These are phyloP conservation scores for Talaromyces sp. DNA, from an alignment of 2,329 filamentous ascomycete genomes.

Conservation along the genomic window DNA sequence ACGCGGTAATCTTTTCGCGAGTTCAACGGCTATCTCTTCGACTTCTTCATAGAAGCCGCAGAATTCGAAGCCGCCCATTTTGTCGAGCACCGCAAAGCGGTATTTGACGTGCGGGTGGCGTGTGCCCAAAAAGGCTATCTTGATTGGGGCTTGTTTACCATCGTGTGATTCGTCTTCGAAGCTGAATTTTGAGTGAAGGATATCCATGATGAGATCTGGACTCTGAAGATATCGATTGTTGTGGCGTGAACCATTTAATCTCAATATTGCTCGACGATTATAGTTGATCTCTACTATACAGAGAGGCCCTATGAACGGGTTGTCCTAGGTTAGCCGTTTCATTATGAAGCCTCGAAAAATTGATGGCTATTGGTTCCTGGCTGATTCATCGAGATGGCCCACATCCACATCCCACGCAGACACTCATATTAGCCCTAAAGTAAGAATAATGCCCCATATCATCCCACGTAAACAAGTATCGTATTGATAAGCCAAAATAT, in stretches of 20 bases:
- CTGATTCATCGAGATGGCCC: not conserved
- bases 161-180: constrained; percentile 18
- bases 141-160: constrained; percentile 16
- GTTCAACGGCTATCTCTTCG: constrained; percentile 16
- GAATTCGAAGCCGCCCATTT: constrained; percentile 23
- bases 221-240: not conserved
- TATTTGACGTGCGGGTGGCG: constrained; percentile 22
- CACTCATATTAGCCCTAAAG: not conserved
- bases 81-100: constrained; percentile 21
- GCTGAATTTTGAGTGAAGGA: constrained; percentile 19
- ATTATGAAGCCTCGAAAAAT: not conserved
- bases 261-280: not conserved
- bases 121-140: constrained; percentile 21
- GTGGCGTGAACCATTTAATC: not conserved
- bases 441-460: not conserved
- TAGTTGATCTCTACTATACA: not conserved
- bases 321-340: not conserved
- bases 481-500: not conserved
- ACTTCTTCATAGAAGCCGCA: constrained; percentile 21
- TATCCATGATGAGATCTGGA: constrained; percentile 17
- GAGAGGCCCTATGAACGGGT: not conserved
- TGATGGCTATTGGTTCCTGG: not conserved
- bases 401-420: not conserved
- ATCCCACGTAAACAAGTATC: not conserved
- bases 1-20: constrained; percentile 19